Evolutionary conservation across 2,329 filamentous ascomycete genomes (phyloP).

Genomic region (Talaromyces verruculosus): DNA sequence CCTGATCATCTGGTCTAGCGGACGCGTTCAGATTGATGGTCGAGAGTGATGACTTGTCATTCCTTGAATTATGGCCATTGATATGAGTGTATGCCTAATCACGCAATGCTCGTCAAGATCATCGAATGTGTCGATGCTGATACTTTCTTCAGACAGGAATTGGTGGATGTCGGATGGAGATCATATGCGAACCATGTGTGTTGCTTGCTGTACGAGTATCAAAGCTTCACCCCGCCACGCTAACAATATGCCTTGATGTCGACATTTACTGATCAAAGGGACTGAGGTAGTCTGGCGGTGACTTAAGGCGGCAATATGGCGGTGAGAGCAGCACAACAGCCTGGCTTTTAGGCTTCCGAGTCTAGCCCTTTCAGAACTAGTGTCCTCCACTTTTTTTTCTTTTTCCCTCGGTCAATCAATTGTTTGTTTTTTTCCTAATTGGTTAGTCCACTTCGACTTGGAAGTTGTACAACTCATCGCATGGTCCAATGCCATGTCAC

Average conservation of each 20-base stretch:
- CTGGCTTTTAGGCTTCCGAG: neutral
- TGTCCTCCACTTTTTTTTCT: neutral
- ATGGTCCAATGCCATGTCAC: neutral
- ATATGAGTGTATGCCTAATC: neutral
- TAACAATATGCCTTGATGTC: neutral
- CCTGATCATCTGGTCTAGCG: neutral
- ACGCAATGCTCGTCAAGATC: neutral
- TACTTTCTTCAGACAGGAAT: neutral
- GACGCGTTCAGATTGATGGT: neutral
- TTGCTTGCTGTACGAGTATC: neutral
- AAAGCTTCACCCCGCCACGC: neutral
- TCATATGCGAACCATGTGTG: conserved; percentile 9
- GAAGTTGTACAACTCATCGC: conserved; percentile 6
- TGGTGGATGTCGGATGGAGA: neutral
- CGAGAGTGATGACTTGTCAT: conserved; percentile 16
- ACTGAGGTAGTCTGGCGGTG: neutral
- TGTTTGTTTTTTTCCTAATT: conserved; percentile 21
- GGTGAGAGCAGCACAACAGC: neutral
- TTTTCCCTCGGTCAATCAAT: neutral
- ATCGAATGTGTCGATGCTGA: neutral
- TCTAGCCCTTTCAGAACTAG: neutral
- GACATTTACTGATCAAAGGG: neutral
- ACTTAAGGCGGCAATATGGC: neutral
- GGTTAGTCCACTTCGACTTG: neutral
- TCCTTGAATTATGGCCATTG: neutral